Conservation (phyloP, 805 yeast genomes). For the Candida rishiriensis region DNA sequence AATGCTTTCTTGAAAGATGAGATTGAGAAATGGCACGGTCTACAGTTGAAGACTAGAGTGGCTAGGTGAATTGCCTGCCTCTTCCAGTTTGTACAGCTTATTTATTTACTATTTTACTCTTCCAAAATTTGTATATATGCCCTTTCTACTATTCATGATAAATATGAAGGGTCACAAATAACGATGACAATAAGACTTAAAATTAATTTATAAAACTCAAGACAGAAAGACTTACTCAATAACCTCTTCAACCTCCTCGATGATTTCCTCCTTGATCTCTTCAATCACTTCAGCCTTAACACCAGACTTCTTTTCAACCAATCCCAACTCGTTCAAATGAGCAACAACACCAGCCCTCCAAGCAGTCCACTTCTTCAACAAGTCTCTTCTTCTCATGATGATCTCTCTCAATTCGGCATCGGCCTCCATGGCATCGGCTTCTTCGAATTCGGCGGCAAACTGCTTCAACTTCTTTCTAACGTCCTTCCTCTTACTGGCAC, state of each 20-base stretch:
- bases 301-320: constrained; percentile 44
- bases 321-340: constrained; percentile 42
- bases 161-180: neutral
- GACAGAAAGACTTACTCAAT: constrained; percentile 33
- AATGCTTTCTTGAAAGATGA: constrained; percentile 79
- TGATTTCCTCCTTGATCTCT: constrained; percentile 71
- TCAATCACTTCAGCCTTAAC: constrained; percentile 56
- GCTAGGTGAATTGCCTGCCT: constrained; percentile 12
- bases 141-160: neutral
- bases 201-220: neutral
- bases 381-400: constrained; percentile 75
- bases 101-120: neutral
- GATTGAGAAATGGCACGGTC: constrained; percentile 89
- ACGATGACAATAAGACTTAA: neutral
- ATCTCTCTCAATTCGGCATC: constrained; percentile 87
- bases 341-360: constrained; percentile 60
- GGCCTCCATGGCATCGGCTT: constrained; percentile 93
- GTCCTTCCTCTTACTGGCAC: constrained; percentile 79
- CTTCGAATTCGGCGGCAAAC: constrained; percentile 90
- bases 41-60: constrained; percentile 75
- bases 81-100: neutral
- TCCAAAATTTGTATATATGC: neutral
- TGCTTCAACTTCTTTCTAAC: constrained; percentile 85
- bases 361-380: constrained; percentile 78
- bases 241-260: constrained; percentile 69